Evolutionary conservation across 345 rosid genomes (phyloP), one percentile per base, ranked within the genome.

Genomic region (Aegle marmelos): DNA sequence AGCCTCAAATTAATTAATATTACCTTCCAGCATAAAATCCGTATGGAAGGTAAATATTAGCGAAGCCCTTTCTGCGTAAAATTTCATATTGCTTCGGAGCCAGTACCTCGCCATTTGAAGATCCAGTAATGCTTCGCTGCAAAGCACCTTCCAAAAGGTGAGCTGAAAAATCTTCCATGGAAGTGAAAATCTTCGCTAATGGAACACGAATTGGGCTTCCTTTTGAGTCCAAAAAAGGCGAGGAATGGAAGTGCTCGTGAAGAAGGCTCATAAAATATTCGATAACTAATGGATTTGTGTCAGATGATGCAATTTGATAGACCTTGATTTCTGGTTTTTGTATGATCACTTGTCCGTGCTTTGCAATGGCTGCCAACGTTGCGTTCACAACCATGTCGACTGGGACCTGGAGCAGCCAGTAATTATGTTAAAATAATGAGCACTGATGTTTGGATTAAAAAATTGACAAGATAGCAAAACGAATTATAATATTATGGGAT

Each of bases 261-360:
- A 94, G 84, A 36, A 96, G 72, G 59, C 59, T 81, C 1, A 91
- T 92, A 73, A 94, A 80, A 22, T 94, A 93, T 62, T 86, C 76
- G 79, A 87, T 88, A 63, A 87, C 89, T 30, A 96, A 73, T 1
- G 99, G 99, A 67, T 96, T 96, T 54, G 90, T 91, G 1, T 86
- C 94, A 0, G 99, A 92, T 14, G 98, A 92, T 76, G 97, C 98
- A 1, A 96, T 87, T 84, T 94, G 98, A 84, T 92, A 96, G 72
- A 94, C 85, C 57, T 84, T 90, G 58, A 92, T 86, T 5, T 87
- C 97, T 24, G 95, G 86, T 81, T 92, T 91, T n/a, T 81, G 83
- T 1, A 78, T 77, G 45, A 7, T 2, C 84, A 36, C 79, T 72
- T 41, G 48, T 10, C 95, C 99, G 34, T 92, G 99, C 68, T 72